Conservation (phyloP, 306 rosid genomes). For the Cucurbita moschata region DNA sequence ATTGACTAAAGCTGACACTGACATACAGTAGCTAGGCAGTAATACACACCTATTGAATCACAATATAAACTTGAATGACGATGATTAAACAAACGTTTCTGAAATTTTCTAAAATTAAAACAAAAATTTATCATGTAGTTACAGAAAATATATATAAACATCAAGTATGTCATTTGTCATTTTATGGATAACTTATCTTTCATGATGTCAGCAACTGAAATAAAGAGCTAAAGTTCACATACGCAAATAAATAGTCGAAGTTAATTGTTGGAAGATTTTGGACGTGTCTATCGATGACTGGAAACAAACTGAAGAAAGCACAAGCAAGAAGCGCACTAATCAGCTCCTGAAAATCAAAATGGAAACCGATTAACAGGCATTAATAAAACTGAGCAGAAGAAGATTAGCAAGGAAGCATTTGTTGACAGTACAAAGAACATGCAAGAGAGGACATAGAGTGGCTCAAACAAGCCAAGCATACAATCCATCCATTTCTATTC, state of each 20-base stretch:
- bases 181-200: not conserved
- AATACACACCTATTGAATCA: not conserved
- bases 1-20: not conserved
- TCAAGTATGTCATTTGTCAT: not conserved
- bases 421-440: not conserved
- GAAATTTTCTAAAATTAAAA: not conserved
- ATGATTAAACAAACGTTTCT: not conserved
- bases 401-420: not conserved
- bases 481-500: not conserved
- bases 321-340: constrained; percentile 77
- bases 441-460: not conserved
- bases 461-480: not conserved
- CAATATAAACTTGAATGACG: not conserved
- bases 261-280: constrained; percentile 54
- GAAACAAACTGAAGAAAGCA: constrained; percentile 75
- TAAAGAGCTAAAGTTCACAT: constrained; percentile 22
- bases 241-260: constrained; percentile 70
- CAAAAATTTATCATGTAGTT: not conserved
- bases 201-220: not conserved
- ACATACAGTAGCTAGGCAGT: not conserved
- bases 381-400: not conserved
- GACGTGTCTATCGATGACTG: constrained; percentile 33
- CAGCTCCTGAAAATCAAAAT: constrained; percentile 52
- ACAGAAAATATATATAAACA: not conserved
- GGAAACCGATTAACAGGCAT: not conserved